Evolutionary conservation across 139 green algal genomes (phyloP).

Genomic region (Nannochloris sp.): DNA sequence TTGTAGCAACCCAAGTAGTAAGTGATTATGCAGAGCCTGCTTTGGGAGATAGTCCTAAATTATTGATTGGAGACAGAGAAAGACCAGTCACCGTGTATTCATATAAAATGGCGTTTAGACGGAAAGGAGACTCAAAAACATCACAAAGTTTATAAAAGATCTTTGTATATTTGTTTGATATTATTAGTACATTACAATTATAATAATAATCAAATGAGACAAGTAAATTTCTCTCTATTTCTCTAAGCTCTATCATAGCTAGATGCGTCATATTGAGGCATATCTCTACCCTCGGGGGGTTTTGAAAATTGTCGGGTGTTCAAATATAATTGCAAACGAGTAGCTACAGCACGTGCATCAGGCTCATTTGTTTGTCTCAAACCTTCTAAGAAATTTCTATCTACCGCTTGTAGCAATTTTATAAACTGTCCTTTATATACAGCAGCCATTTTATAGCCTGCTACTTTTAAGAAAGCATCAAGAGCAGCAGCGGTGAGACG

Average conservation of each 20-base stretch:
- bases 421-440: constrained; percentile 47
- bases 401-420: constrained; percentile 46
- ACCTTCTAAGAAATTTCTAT: constrained; percentile 37
- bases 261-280: constrained; percentile 44
- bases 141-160: too few species aligned
- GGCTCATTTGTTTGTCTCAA: constrained; percentile 27
- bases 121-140: too few species aligned
- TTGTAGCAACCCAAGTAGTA: constrained; percentile 78
- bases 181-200: too few species aligned
- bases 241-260: constrained; percentile 23
- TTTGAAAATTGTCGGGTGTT: constrained; percentile 9
- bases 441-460: constrained; percentile 41
- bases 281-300: constrained; percentile 43
- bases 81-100: constrained; percentile 67
- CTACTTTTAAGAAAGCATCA: constrained; percentile 48
- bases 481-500: constrained; percentile 51
- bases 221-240: too few species aligned
- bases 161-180: too few species aligned
- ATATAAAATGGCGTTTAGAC: constrained; percentile 41
- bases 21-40: constrained; percentile 73
- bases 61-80: constrained; percentile 34
- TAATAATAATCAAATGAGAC: too few species aligned
- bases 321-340: constrained; percentile 43
- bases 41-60: too few species aligned
- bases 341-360: constrained; percentile 33